These are phyloP conservation scores for Bretschneidera sinensis DNA, from an alignment of 345 rosid genomes.

Conservation along the genomic window DNA sequence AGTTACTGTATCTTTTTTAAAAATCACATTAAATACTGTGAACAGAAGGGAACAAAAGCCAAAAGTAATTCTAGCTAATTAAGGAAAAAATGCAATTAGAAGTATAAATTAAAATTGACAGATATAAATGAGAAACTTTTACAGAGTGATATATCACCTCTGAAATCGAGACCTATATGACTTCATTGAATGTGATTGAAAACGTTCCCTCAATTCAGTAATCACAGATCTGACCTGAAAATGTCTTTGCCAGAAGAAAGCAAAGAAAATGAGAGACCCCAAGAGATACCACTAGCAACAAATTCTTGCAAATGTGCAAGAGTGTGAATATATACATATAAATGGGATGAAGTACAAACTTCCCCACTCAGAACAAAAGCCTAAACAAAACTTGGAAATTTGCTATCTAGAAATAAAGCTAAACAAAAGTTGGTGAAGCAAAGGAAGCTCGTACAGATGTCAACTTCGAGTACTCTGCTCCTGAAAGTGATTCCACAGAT, in stretches of 20 bases:
- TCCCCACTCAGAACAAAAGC: constrained; percentile 7
- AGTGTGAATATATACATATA: neutral
- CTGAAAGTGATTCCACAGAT: constrained; percentile 84
- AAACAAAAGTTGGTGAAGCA: constrained; percentile 12
- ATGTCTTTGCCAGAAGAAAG: constrained; percentile 89
- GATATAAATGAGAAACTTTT: neutral
- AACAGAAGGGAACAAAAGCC: neutral
- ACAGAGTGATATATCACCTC: constrained; percentile 40
- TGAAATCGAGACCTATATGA: constrained; percentile 93
- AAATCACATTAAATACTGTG: neutral
- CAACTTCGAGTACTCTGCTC: constrained; percentile 87
- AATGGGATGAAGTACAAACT: neutral
- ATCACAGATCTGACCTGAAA: constrained; percentile 98
- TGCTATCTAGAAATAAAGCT: too few relatives aligned
- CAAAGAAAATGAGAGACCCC: constrained; percentile 63
- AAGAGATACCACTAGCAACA: constrained; percentile 10
- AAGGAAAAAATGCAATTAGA: neutral
- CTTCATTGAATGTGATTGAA: constrained; percentile 96
- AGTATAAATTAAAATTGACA: neutral
- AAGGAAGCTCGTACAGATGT: constrained; percentile 83
- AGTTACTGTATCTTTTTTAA: neutral
- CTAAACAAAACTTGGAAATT: too few relatives aligned
- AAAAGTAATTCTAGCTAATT: neutral
- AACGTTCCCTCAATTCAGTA: constrained; percentile 83
- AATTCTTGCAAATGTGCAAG: neutral